phyloP scores from a whole-genome alignment of 1,284 basidiomycete species.

The Hortiboletus rubellus region DNA sequence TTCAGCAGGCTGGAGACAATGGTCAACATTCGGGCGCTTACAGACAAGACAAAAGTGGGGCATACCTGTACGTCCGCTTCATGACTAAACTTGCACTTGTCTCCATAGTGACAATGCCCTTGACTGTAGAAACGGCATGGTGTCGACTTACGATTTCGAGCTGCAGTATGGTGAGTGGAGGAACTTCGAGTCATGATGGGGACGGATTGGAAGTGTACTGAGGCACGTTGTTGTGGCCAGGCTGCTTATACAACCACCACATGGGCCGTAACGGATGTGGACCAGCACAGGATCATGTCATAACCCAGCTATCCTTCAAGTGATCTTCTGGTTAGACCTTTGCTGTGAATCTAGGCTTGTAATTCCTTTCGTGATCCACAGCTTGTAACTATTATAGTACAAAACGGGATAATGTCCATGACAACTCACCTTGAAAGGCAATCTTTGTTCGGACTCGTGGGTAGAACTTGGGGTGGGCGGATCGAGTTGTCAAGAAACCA shows the following conservation, averaged over 20 bases:
- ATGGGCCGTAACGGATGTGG: not conserved
- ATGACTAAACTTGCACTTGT: constrained; percentile 28
- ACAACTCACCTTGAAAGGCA: not conserved
- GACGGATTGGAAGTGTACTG: not conserved
- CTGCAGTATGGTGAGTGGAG: not conserved
- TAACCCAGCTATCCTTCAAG: not conserved
- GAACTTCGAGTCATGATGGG: constrained; percentile 15
- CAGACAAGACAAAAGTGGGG: not conserved
- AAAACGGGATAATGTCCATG: not conserved
- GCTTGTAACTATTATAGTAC: too few species aligned
- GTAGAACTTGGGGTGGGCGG: not conserved
- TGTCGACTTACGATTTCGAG: constrained; percentile 2
- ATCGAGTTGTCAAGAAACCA: too few species aligned
- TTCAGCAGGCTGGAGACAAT: not conserved
- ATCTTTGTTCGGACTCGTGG: not conserved
- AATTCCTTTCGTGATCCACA: not conserved
- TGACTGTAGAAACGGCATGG: constrained; percentile 23
- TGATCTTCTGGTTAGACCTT: not conserved
- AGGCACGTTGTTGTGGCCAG: not conserved
- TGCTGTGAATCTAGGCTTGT: not conserved
- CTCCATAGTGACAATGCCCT: constrained; percentile 27
- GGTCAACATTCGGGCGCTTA: not conserved
- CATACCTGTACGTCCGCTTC: constrained; percentile 11
- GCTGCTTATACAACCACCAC: constrained; percentile 4
- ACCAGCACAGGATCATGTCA: not conserved